Conservation (phyloP, 2,329 filamentous ascomycete genomes). For the Tympanopsis confertula region DNA sequence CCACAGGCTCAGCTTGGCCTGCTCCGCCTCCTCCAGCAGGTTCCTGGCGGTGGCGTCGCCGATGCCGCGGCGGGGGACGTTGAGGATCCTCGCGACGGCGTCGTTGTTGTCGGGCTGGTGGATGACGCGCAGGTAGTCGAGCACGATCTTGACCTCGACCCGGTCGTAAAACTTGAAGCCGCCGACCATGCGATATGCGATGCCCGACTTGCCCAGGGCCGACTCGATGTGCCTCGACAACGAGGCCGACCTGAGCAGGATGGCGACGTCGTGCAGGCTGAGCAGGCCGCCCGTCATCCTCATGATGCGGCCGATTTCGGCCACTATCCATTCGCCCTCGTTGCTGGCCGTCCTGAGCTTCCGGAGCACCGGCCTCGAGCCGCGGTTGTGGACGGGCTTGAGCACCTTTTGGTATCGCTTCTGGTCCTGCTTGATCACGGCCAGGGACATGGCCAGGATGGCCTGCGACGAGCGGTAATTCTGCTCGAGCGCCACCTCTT, state of each 20-base stretch:
- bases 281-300: constrained; percentile 65
- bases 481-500: constrained; percentile 77
- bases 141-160: constrained; percentile 71
- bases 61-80: constrained; percentile 69
- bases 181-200: constrained; percentile 85
- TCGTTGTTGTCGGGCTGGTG: constrained; percentile 81
- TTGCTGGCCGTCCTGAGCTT: constrained; percentile 55
- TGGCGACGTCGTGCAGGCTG: constrained; percentile 66
- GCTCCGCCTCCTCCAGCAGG: constrained; percentile 67
- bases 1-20: constrained; percentile 63
- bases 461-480: constrained; percentile 87
- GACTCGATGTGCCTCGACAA: constrained; percentile 80
- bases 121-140: constrained; percentile 81
- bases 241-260: constrained; percentile 73
- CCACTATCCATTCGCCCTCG: constrained; percentile 82
- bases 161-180: constrained; percentile 88
- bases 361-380: constrained; percentile 70
- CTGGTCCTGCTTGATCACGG: constrained; percentile 82
- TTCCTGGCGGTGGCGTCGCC: constrained; percentile 68
- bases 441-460: constrained; percentile 69
- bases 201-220: constrained; percentile 66
- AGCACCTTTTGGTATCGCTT: constrained; percentile 70
- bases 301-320: constrained; percentile 63
- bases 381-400: constrained; percentile 67
- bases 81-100: constrained; percentile 72